Evolutionary conservation across 306 rosid species (phyloP).

Genomic region (Vigna radiata): DNA sequence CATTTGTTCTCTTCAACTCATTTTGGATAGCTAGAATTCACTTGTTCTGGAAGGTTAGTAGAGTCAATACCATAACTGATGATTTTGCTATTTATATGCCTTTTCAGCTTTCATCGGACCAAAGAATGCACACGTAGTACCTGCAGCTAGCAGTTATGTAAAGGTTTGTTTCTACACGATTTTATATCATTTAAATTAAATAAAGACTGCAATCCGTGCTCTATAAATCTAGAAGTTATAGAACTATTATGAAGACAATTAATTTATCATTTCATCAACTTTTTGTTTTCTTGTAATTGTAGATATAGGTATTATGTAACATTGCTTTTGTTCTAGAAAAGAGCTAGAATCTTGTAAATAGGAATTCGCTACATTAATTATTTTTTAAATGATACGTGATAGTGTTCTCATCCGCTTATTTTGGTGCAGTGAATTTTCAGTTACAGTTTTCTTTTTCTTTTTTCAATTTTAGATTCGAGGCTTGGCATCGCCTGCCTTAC

Average conservation of each 20-base stretch:
- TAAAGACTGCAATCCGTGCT: constrained; percentile 21
- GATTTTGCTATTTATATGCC: constrained; percentile 40
- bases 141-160: constrained; percentile 85
- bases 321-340: not conserved
- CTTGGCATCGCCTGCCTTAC: constrained; percentile 75
- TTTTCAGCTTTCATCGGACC: constrained; percentile 85
- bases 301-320: constrained; percentile 24
- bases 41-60: constrained; percentile 36
- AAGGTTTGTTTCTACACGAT: constrained; percentile 64
- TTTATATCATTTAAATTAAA: constrained; percentile 22
- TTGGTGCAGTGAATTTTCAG: constrained; percentile 25
- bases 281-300: constrained; percentile 26
- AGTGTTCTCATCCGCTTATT: constrained; percentile 23
- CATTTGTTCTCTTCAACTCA: constrained; percentile 35
- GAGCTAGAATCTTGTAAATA: constrained; percentile 30
- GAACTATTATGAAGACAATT: constrained; percentile 5
- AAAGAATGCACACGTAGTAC: constrained; percentile 67
- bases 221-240: not conserved
- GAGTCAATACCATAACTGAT: constrained; percentile 46
- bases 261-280: constrained; percentile 34
- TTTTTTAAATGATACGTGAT: constrained; percentile 34
- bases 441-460: constrained; percentile 1
- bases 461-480: constrained; percentile 63
- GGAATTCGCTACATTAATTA: constrained; percentile 9
- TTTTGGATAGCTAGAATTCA: constrained; percentile 31